Base-by-base conservation (phyloP, 306 rosid species). In the Begonia loranthoides region DNA sequence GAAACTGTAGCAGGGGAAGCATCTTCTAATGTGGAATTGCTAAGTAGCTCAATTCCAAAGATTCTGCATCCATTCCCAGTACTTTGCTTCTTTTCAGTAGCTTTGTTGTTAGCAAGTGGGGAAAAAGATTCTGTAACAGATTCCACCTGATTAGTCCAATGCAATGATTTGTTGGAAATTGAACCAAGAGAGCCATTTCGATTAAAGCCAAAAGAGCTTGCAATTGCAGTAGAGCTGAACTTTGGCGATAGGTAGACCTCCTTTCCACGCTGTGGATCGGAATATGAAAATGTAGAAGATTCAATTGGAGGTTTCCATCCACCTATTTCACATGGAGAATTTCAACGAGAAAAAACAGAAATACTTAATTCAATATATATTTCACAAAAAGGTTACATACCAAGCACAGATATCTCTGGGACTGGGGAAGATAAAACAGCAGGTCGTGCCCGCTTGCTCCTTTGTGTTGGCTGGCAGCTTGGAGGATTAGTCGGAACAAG, bases 361-460 rank as follows among this genome's bases (percentile, higher is more conserved):
- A 66, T 17, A 33, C 56, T 28, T 62, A 59, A 41, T 12, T 41
- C 56, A 43, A 28, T 43, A 51, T 28, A 52, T 43, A 3, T 19
- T 40, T 49, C 39, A 21, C 33, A 54, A 60, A 77, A 65, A 51
- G 52, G 10, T 49, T 52, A 17, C 66, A 21, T 70, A 89, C 97
- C 87, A 53, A 77, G 79, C 15, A 59, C 66, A 58, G 87, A 65
- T 41, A 81, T 60, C 62, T 89, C 95, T 17, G 85, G 70, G 34
- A 72, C 47, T 16, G 82, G 57, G 45, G 95, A 68, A 51, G 90
- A 82, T 67, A 89, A 67, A 64, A 66, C 55, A 46, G 94, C 67
- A 58, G 95, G 90, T 19, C 97, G 70, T 58, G 90, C 59, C 45
- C 97, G 81, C 75, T 89, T 89, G 71, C 74, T 89, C 73, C 97